phyloP scores from a whole-genome alignment of 1,284 basidiomycete genomes.

The Ceratobasidium sp. region DNA sequence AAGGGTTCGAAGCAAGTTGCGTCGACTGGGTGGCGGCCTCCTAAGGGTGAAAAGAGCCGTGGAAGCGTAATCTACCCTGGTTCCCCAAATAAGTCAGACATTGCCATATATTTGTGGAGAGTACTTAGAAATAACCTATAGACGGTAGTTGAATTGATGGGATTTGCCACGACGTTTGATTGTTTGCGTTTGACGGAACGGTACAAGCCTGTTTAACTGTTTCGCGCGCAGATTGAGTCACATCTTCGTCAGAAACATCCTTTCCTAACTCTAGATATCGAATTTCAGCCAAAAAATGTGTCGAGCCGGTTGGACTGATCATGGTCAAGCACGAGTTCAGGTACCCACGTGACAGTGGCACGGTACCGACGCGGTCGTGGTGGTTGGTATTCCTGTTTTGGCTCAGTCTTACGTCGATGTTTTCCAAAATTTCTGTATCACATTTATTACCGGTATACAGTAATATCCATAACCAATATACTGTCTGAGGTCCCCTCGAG shows the following conservation, averaged over 20 bases:
- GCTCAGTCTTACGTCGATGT: no score
- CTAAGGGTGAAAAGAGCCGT: conserved; percentile 4
- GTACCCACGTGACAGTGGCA: no score
- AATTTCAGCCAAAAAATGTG: conserved; percentile 1
- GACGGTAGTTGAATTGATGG: background rate
- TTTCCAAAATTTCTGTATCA: no score
- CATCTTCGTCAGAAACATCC: background rate
- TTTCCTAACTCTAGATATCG: conserved; percentile 21
- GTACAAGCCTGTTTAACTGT: conserved; percentile 11
- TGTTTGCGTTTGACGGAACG: background rate
- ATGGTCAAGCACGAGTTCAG: conserved; percentile 16
- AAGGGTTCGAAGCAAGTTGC: conserved; percentile 17
- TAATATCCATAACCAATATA: no score
- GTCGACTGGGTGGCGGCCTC: background rate
- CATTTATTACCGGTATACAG: no score
- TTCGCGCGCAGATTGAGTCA: background rate
- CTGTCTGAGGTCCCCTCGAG: background rate
- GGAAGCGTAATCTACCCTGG: conserved; percentile 12
- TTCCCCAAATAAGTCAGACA: conserved; percentile 21
- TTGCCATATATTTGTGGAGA: background rate
- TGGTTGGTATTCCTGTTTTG: no score
- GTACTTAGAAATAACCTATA: conserved; percentile 26
- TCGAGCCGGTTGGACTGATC: background rate
- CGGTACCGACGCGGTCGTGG: no score
- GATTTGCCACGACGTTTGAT: conserved; percentile 10